Conservation (phyloP, 805 yeast species). For the Saccharomycopsis fermentans region DNA sequence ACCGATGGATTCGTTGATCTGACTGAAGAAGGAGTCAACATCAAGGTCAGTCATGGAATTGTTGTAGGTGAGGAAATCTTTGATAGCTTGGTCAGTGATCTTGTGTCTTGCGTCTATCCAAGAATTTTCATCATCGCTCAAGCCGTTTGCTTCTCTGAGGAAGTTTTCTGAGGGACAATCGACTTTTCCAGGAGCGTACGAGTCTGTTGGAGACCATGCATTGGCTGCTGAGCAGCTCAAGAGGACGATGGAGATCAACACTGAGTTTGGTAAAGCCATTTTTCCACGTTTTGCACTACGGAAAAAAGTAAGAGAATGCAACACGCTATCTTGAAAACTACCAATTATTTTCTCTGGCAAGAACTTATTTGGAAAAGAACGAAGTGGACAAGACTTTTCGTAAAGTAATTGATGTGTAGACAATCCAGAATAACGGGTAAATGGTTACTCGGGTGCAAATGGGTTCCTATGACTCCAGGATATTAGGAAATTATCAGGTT, state of each 20-base stretch:
- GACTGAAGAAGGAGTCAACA: conserved; percentile 30
- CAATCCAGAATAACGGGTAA: too few relatives aligned
- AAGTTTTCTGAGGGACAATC: conserved; percentile 39
- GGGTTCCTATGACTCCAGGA: too few relatives aligned
- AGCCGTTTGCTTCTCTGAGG: conserved; percentile 37
- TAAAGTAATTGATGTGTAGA: too few relatives aligned
- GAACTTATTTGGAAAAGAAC: too few relatives aligned
- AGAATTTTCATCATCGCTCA: conserved; percentile 40
- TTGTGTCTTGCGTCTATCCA: conserved; percentile 45
- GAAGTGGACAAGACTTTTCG: too few relatives aligned
- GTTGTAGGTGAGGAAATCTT: conserved; percentile 35
- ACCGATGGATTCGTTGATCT: conserved; percentile 25
- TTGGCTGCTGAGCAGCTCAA: neutral
- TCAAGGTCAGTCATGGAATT: conserved; percentile 23
- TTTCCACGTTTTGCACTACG: neutral
- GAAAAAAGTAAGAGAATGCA: neutral
- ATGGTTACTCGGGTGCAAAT: too few relatives aligned
- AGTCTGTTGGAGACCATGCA: conserved; percentile 16
- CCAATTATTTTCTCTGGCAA: too few relatives aligned
- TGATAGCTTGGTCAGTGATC: conserved; percentile 37
- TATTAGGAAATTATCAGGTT: too few relatives aligned
- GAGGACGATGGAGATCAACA: neutral
- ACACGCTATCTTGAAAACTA: too few relatives aligned
- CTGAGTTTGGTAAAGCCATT: neutral
- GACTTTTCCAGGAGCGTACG: conserved; percentile 51